A percentile compares a stretch with the other conserved stretches of the same genome.
These are phyloP conservation scores for Zizania latifolia DNA, from an alignment of 176 grass and related monocot genomes.

Conservation along the genomic window DNA sequence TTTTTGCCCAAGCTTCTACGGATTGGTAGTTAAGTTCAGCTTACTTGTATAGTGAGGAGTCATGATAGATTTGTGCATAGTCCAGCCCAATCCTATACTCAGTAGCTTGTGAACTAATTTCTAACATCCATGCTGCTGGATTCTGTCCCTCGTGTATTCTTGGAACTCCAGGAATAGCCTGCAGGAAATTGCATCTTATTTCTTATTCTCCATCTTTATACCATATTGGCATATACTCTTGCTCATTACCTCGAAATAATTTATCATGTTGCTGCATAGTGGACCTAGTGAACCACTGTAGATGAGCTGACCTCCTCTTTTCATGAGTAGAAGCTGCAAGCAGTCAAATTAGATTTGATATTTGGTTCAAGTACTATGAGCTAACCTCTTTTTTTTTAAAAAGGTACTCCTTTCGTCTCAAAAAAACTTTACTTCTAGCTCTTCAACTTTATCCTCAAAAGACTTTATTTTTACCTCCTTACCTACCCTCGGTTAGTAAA, in stretches of 20 bases:
- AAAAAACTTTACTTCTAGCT: too few species aligned
- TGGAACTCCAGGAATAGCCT: conserved; percentile 78
- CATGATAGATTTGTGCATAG: conserved; percentile 59
- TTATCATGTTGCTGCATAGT: conserved; percentile 67
- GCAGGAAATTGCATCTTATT: conserved; percentile 24
- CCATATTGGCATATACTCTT: not conserved
- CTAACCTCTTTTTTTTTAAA: conserved; percentile 62
- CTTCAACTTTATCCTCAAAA: too few species aligned
- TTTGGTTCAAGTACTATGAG: conserved; percentile 57
- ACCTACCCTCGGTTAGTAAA: too few species aligned
- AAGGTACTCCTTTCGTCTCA: too few species aligned
- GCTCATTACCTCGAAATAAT: conserved; percentile 79
- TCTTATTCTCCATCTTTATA: not conserved
- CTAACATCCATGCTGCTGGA: conserved; percentile 78
- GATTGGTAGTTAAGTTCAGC: too few species aligned
- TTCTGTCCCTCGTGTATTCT: conserved; percentile 69
- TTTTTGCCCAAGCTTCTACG: too few species aligned
- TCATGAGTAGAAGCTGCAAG: too few species aligned
- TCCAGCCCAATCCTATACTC: conserved; percentile 58
- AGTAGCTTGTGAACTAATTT: conserved; percentile 61
- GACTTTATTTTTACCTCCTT: too few species aligned
- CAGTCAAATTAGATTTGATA: too few species aligned
- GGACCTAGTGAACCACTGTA: too few species aligned
- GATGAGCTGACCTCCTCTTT: too few species aligned
- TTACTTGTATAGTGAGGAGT: conserved; percentile 70